These are phyloP conservation scores for Pyrenopolyporus hunteri DNA, from an alignment of 495 filamentous ascomycete species.

Conservation along the genomic window DNA sequence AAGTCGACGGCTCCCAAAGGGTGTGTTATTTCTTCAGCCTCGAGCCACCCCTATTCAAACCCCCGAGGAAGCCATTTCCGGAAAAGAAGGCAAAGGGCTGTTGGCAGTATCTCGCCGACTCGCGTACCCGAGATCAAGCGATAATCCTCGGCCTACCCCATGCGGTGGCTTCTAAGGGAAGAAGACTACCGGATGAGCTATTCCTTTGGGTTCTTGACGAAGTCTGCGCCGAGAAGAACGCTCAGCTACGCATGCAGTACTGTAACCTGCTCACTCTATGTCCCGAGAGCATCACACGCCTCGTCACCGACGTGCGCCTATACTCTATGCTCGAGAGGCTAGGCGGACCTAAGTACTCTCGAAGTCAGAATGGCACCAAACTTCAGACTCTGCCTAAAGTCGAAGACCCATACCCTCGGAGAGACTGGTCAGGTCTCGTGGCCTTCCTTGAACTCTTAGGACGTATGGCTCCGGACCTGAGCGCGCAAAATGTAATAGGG, in stretches of 20 bases:
- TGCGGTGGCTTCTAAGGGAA: slow-evolving; percentile 59
- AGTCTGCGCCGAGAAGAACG: slow-evolving; percentile 63
- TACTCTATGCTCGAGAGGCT: slow-evolving; percentile 48
- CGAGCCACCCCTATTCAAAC: slow-evolving; percentile 27
- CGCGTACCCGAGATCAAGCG: slow-evolving; percentile 61
- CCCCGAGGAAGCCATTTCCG: slow-evolving; percentile 43
- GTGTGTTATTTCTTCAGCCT: slow-evolving; percentile 72
- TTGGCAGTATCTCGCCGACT: slow-evolving; percentile 53
- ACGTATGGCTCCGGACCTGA: slow-evolving; percentile 36
- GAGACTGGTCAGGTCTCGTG: slow-evolving; percentile 45
- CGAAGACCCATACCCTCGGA: slow-evolving; percentile 41
- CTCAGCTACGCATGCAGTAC: slow-evolving; percentile 70
- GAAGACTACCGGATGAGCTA: slow-evolving; percentile 69
- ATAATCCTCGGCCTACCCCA: slow-evolving; percentile 73
- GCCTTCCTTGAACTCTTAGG: slow-evolving; percentile 45
- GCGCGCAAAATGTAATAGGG: slow-evolving; percentile 35
- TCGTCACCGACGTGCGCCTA: slow-evolving; percentile 46
- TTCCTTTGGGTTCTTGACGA: slow-evolving; percentile 76
- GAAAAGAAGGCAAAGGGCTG: slow-evolving; percentile 37
- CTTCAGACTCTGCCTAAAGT: slow-evolving; percentile 21
- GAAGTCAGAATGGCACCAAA: slow-evolving; percentile 22
- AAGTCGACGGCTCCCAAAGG: slow-evolving; percentile 65
- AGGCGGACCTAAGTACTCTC: slow-evolving; percentile 47
- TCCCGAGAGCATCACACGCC: slow-evolving; percentile 45
- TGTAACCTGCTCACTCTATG: slow-evolving; percentile 51